Evolutionary conservation across 2,329 filamentous ascomycete species (phyloP).

Genomic region (Pseudocercospora vitis): DNA sequence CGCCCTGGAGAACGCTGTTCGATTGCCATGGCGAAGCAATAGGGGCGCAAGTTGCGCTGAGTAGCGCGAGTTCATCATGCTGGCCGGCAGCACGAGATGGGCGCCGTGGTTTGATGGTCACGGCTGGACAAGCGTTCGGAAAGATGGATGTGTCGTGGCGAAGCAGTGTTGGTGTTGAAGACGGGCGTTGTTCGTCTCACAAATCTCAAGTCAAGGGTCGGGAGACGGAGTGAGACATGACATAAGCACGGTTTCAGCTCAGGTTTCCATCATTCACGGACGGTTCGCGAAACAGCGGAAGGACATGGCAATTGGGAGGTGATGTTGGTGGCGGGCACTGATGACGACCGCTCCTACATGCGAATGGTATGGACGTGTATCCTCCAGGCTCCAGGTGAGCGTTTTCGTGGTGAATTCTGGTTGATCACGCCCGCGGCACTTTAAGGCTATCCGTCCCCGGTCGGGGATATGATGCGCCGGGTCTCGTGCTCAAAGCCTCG

Average conservation of each 20-base stretch:
- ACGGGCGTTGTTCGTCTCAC: no score
- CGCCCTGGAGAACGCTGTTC: constrained; percentile 44
- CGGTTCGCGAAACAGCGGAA: no score
- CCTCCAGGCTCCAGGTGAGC: no score
- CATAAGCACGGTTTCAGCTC: no score
- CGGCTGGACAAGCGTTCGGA: neutral
- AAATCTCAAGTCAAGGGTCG: neutral
- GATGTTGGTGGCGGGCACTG: no score
- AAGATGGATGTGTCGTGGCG: constrained; percentile 8
- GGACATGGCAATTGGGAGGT: no score
- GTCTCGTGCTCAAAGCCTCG: neutral
- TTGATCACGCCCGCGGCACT: neutral
- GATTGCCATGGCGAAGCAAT: constrained; percentile 47
- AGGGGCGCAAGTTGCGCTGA: constrained; percentile 49
- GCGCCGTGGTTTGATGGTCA: constrained; percentile 11
- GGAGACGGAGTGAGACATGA: neutral
- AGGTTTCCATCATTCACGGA: no score
- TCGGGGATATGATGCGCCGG: no score
- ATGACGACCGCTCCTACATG: no score
- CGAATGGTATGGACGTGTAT: no score
- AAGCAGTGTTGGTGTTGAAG: no score
- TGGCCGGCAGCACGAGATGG: constrained; percentile 32
- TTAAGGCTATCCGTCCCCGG: no score
- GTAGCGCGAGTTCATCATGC: constrained; percentile 48
- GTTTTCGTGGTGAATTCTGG: neutral